A percentile compares a stretch with the other conserved stretches of the same genome.
Evolutionary conservation across 1,139 yeast genomes (phyloP).

Genomic region (Diutina rugosa): DNA sequence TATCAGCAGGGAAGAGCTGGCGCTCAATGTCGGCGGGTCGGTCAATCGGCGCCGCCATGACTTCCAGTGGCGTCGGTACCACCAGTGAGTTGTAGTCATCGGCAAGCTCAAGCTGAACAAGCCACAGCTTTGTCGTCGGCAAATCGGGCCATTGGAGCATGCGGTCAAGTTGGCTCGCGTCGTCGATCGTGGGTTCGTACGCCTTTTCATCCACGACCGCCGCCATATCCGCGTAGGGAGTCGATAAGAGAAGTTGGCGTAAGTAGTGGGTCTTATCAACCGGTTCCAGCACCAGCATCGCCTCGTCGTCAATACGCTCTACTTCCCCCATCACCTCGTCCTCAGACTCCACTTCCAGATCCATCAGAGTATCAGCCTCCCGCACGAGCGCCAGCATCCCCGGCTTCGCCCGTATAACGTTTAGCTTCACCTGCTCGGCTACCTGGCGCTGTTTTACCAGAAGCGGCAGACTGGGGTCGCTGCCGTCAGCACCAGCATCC

Average conservation of each 20-base stretch:
- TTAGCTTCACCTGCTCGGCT: conserved; percentile 15
- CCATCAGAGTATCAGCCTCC: not conserved
- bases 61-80: conserved; percentile 11
- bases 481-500: conserved; percentile 13
- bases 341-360: not conserved
- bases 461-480: conserved; percentile 5
- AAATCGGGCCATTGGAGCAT: conserved; percentile 20
- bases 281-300: not conserved
- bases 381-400: conserved; percentile 5
- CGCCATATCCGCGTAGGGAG: conserved; percentile 13
- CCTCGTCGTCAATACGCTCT: not conserved
- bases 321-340: not conserved
- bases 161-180: conserved; percentile 10
- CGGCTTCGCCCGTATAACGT: conserved; percentile 12
- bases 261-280: not conserved
- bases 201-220: conserved; percentile 48
- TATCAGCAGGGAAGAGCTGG: not conserved
- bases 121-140: conserved; percentile 50
- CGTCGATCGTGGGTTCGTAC: conserved; percentile 47
- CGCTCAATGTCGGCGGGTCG: not conserved
- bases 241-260: not conserved
- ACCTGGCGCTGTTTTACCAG: conserved; percentile 10
- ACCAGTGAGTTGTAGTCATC: conserved; percentile 39
- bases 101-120: conserved; percentile 45
- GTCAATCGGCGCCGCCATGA: not conserved